A percentile compares a stretch with the other conserved stretches of the same genome.
Evolutionary conservation across 2,329 filamentous ascomycete genomes (phyloP).

Genomic region (Elsinoe batatas): DNA sequence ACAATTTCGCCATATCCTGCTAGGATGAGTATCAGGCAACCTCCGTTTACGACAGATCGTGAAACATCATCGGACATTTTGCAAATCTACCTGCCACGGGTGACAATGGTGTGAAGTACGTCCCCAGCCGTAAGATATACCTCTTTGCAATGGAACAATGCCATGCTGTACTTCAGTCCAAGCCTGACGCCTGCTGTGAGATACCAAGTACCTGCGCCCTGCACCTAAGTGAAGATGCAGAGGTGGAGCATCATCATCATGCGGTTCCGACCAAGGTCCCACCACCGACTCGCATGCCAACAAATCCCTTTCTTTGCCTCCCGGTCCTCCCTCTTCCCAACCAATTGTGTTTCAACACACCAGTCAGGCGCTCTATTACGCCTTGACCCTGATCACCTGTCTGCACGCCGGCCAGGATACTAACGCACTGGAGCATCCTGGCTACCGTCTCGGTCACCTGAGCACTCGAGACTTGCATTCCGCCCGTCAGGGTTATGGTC

Average conservation of each 20-base stretch:
- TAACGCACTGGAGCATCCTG: constrained; percentile 91
- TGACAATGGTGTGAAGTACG: neutral
- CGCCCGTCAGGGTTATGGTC: constrained; percentile 31
- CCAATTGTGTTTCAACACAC: constrained; percentile 94
- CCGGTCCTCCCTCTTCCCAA: constrained; percentile 82
- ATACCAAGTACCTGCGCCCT: neutral
- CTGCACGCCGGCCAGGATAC: constrained; percentile 70
- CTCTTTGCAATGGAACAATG: too few relatives aligned
- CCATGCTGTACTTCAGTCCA: neutral
- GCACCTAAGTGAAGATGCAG: too few relatives aligned
- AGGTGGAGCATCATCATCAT: neutral
- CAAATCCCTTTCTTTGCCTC: constrained; percentile 78
- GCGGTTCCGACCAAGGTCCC: constrained; percentile 16
- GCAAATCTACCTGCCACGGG: too few relatives aligned
- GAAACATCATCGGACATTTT: too few relatives aligned
- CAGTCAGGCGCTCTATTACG: constrained; percentile 73
- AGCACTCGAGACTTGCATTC: constrained; percentile 32
- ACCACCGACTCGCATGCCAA: constrained; percentile 49
- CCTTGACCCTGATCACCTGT: constrained; percentile 62
- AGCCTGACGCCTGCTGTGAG: neutral
- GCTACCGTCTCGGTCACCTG: constrained; percentile 91
- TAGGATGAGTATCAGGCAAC: too few relatives aligned
- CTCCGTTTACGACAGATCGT: too few relatives aligned
- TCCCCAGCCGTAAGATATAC: neutral
- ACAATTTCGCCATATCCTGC: too few relatives aligned